Conservation (phyloP, 1,284 basidiomycete species). For the Gastroboletus turbinatus region DNA sequence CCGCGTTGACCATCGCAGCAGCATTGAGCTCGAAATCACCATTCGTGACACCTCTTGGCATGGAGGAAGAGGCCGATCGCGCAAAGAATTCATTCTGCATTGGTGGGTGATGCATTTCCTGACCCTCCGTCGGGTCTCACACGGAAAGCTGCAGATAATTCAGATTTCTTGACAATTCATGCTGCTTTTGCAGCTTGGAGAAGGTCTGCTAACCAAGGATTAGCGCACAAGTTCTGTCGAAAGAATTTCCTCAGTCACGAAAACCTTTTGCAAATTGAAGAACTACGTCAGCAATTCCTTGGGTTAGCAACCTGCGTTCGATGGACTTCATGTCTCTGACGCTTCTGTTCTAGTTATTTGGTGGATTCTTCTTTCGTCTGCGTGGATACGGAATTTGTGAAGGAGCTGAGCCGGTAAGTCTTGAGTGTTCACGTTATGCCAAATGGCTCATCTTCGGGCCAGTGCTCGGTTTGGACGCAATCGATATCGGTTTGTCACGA, state of each 20-base stretch:
- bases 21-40: conserved; percentile 93
- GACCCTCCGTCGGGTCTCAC: neutral
- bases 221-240: conserved; percentile 78
- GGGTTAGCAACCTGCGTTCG: conserved; percentile 44
- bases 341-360: conserved; percentile 55
- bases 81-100: conserved; percentile 82
- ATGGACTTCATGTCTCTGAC: conserved; percentile 4
- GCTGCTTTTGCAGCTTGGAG: conserved; percentile 92
- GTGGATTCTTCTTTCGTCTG: conserved; percentile 87
- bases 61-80: conserved; percentile 84
- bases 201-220: conserved; percentile 61
- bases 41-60: conserved; percentile 87
- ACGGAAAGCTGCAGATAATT: conserved; percentile 65
- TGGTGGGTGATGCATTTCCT: conserved; percentile 45
- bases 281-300: conserved; percentile 92
- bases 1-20: conserved; percentile 94
- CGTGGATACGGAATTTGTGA: conserved; percentile 64
- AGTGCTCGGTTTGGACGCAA: conserved; percentile 78
- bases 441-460: neutral
- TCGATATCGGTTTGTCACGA: conserved; percentile 72
- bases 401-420: conserved; percentile 68
- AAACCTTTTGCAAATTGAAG: conserved; percentile 96
- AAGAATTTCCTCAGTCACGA: conserved; percentile 86
- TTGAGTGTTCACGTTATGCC: neutral
- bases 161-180: conserved; percentile 95